phyloP scores from a whole-genome alignment of 2,329 filamentous ascomycete species.

The Cytospora piceicola region DNA sequence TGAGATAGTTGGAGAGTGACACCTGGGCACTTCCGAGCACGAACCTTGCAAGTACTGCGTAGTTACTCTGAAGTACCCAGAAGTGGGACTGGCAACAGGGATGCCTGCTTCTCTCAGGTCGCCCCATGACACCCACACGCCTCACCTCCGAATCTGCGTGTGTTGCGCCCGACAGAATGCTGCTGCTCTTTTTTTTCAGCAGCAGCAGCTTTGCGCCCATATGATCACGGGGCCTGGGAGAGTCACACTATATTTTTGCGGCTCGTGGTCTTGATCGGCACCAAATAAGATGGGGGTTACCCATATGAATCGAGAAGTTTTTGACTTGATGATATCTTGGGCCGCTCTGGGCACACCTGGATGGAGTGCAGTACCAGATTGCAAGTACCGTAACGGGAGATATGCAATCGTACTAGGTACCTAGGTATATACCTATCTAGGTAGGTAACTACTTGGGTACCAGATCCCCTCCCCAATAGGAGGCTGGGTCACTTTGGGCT shows the following conservation, averaged over 20 bases:
- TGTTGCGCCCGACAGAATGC: conserved; percentile 4
- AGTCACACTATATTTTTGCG: not conserved
- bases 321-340: not conserved
- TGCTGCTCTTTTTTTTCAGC: not conserved
- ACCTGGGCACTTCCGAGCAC: not conserved
- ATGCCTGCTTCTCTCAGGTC: conserved; percentile 18
- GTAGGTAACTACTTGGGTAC: not conserved
- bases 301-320: not conserved
- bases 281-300: not conserved
- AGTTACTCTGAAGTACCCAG: conserved; percentile 10
- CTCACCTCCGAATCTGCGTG: conserved; percentile 14
- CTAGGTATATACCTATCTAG: not conserved
- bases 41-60: conserved; percentile 1
- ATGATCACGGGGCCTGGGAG: not conserved
- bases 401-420: not conserved
- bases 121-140: conserved; percentile 26
- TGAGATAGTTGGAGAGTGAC: not conserved
- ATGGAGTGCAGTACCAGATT: not conserved
- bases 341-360: not conserved
- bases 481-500: conserved; percentile 1
- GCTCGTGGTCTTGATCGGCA: not conserved
- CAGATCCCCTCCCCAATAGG: not conserved
- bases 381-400: not conserved
- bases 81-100: conserved; percentile 11
- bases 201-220: not conserved